A percentile compares a stretch with the other conserved stretches of the same genome.
phyloP scores from a whole-genome alignment of 306 rosid genomes.

The Quercus glauca region DNA sequence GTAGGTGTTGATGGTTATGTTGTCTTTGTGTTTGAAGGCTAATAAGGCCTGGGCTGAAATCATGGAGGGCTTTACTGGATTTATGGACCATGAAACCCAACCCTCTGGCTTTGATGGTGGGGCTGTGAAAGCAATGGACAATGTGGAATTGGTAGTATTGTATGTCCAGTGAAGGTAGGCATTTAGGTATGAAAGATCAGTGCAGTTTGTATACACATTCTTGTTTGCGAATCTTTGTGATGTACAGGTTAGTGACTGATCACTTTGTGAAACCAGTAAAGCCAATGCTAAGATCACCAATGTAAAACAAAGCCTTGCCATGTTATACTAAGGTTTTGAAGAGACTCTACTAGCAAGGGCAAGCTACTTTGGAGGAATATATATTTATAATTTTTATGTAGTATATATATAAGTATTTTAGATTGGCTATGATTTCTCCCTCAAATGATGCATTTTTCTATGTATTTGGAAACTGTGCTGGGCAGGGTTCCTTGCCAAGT shows the following conservation, averaged over 20 bases:
- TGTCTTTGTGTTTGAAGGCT: constrained; percentile 27
- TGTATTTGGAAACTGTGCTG: too few relatives aligned
- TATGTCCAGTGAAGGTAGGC: constrained; percentile 59
- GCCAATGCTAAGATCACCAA: constrained; percentile 12
- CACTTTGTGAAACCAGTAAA: constrained; percentile 20
- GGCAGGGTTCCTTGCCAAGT: too few relatives aligned
- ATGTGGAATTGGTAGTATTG: constrained; percentile 48
- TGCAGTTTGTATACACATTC: constrained; percentile 45
- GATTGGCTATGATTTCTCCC: too few relatives aligned
- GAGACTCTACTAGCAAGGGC: background rate
- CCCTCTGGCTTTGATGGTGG: constrained; percentile 30
- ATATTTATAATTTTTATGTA: too few relatives aligned
- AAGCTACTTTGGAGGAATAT: too few relatives aligned
- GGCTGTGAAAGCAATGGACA: constrained; percentile 62
- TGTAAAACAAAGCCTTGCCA: constrained; percentile 20
- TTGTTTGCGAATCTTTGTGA: constrained; percentile 37
- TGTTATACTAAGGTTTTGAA: background rate
- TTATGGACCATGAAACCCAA: constrained; percentile 78
- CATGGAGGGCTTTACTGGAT: constrained; percentile 57
- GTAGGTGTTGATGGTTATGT: constrained; percentile 20
- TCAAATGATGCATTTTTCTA: too few relatives aligned
- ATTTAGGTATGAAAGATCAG: constrained; percentile 40
- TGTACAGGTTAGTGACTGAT: constrained; percentile 38
- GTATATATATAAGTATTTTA: too few relatives aligned
- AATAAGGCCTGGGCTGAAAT: constrained; percentile 50